Percentiles rank a stretch among this genome's conserved stretches.
These are phyloP conservation scores for Entelexis paramagnoliae DNA, from an alignment of 1,139 yeast genomes.

Conservation along the genomic window DNA sequence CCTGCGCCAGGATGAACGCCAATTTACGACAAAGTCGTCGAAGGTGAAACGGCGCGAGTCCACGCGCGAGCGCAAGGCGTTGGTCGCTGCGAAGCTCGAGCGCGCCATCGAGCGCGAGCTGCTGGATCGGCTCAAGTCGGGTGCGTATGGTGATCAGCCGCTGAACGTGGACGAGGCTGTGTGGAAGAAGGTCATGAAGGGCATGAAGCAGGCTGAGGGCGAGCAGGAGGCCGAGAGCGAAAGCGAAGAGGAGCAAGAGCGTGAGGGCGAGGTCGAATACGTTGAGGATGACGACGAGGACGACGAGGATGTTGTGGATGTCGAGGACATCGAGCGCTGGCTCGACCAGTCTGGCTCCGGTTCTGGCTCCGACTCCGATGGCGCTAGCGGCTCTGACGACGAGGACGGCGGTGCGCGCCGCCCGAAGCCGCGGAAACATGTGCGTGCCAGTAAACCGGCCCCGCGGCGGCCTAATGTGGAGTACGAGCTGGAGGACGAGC, in stretches of 20 bases:
- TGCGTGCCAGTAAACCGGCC: slow-evolving; percentile 25
- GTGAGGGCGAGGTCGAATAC: slow-evolving; percentile 54
- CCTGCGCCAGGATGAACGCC: slow-evolving; percentile 70
- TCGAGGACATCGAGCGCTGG: slow-evolving; percentile 89
- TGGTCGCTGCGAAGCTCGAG: slow-evolving; percentile 93
- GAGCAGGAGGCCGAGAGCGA: slow-evolving; percentile 34
- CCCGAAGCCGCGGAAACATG: slow-evolving; percentile 36
- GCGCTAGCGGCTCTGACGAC: slow-evolving; percentile 7
- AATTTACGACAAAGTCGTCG: slow-evolving; percentile 81
- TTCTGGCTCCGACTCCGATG: slow-evolving; percentile 17
- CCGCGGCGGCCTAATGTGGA: slow-evolving; percentile 18
- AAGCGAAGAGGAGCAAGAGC: slow-evolving; percentile 51
- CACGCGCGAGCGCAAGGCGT: slow-evolving; percentile 88
- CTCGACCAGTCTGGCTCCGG: slow-evolving; percentile 45
- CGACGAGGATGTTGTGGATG: slow-evolving; percentile 79
- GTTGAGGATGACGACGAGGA: slow-evolving; percentile 61
- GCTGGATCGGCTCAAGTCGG: slow-evolving; percentile 86
- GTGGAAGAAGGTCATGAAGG: slow-evolving; percentile 88
- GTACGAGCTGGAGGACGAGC: slow-evolving; percentile 23
- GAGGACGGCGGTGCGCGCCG: slow-evolving; percentile 24
- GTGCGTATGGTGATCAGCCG: slow-evolving; percentile 97
- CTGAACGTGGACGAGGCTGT: slow-evolving; percentile 89
- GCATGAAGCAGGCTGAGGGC: slow-evolving; percentile 44
- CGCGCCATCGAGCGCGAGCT: slow-evolving; percentile 93
- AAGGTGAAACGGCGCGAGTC: slow-evolving; percentile 91